Conservation (phyloP, 2,329 filamentous ascomycete species). For the Pleoardoris graminearum region DNA sequence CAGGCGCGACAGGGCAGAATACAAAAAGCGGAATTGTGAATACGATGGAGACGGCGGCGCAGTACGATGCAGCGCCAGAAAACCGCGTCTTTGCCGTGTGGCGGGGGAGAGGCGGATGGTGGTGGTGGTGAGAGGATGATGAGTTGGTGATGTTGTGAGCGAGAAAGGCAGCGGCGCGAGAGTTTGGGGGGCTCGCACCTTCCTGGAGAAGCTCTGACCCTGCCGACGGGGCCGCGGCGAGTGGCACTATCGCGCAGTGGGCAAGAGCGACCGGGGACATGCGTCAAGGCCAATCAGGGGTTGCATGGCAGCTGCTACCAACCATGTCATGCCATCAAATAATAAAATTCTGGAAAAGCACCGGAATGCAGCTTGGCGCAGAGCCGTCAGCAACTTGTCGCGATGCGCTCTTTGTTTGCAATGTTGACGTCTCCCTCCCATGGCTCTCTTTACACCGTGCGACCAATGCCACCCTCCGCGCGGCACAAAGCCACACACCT, state of each 20-base stretch:
- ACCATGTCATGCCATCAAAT: neutral
- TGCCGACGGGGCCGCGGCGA: constrained; percentile 9
- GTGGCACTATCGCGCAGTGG: constrained; percentile 13
- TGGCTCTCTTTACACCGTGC: neutral
- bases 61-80: constrained; percentile 32
- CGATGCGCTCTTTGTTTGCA: neutral
- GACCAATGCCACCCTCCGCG: constrained; percentile 1
- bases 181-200: constrained; percentile 11
- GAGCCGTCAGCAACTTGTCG: neutral
- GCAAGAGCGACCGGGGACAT: constrained; percentile 8
- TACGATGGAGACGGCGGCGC: constrained; percentile 23
- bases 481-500: neutral
- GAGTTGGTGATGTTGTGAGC: constrained; percentile 10
- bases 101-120: constrained; percentile 18
- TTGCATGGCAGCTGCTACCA: neutral
- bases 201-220: constrained; percentile 16
- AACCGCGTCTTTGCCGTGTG: constrained; percentile 11
- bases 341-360: constrained; percentile 8
- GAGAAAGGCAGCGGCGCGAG: constrained; percentile 2
- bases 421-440: neutral
- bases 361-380: constrained; percentile 8
- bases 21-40: constrained; percentile 26
- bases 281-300: constrained; percentile 8
- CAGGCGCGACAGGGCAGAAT: constrained; percentile 24
- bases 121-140: constrained; percentile 17